Evolutionary conservation across 108 stramenopile genomes (phyloP), one percentile per base, ranked within the genome.

Genomic region (Cyclotella kingstonii): DNA sequence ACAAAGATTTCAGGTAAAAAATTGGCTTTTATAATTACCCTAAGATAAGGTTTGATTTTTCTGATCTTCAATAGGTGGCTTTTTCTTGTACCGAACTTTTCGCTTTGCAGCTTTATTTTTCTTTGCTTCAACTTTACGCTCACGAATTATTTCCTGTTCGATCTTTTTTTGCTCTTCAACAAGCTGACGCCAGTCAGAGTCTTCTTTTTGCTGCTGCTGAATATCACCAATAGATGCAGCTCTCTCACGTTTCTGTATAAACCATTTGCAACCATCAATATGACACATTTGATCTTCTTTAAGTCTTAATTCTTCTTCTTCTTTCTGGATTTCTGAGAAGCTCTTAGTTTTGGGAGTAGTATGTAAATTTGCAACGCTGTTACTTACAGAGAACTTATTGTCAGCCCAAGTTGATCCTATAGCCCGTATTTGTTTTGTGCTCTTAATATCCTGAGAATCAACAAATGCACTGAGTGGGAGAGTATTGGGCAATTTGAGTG

Each of bases 151-250:
- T 38, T 84, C 79, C 39, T 66, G 68, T 57, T 91, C 90, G 40
- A 91, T 91, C 54, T 58, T 35, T 35, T 66, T 52, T 42, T 91
- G 90, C 43, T 91, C 90, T 54, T 83, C 82, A 10, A 91, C 73
- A n/a, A 86, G 54, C 3, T 61, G 29, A 15, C 58, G 60, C 56
- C 77, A 50, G 42, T 86, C 84, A 53, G 53, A 41, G 15, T 84
- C 80, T 54, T 83, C 60, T 38, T 68, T 58, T 22, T 80, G 77
- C 36, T 50, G 42, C 38, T 82, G 39, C 42, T 87, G 84, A 61
- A 91, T 91, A 17, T 79, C 82, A 43, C 62, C 67, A 23, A 91
- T 80, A 5, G 90, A 91, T 38, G 77, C 82, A 10, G 90, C 90
- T 43, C 90, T 73, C 54, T 91, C 90, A 11, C 84, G 63, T 22